Evolutionary conservation across 495 filamentous ascomycete genomes (phyloP).

Genomic region (Neurospora sp.): DNA sequence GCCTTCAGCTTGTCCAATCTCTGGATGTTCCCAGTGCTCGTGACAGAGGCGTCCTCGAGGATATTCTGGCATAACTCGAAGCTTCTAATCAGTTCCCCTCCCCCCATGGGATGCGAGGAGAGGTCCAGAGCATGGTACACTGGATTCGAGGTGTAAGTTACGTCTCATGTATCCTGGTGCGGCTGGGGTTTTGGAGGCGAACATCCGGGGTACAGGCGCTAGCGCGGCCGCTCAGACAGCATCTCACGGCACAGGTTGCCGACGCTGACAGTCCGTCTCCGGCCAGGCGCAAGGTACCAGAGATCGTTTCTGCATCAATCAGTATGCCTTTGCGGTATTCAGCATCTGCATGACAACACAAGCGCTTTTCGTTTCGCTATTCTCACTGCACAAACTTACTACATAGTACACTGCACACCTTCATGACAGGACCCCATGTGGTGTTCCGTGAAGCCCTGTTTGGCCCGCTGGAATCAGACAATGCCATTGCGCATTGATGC

Average conservation of each 20-base stretch:
- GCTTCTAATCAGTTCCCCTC: not conserved
- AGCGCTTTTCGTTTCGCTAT: not conserved
- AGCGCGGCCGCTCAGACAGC: constrained; percentile 10
- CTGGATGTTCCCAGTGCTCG: not conserved
- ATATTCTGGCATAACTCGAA: not conserved
- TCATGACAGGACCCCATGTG: not conserved
- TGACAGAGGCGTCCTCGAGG: not conserved
- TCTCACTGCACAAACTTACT: not conserved
- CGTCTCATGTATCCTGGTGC: not conserved
- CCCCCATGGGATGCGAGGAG: not conserved
- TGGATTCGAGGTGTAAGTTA: not conserved
- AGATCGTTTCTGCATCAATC: constrained; percentile 14
- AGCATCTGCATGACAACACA: not conserved
- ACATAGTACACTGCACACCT: not conserved
- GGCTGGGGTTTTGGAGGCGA: constrained; percentile 27
- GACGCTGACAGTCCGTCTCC: constrained; percentile 11
- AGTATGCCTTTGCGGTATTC: not conserved
- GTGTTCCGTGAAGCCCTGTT: constrained; percentile 9
- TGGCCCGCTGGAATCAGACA: constrained; percentile 19
- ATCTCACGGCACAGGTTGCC: constrained; percentile 14
- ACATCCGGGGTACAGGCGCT: constrained; percentile 12
- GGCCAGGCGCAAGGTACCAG: constrained; percentile 6
- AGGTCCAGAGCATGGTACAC: not conserved
- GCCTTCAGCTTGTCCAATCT: not conserved
- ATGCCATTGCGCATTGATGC: constrained; percentile 1